These are phyloP conservation scores for Perkinsus olseni DNA, from an alignment of 169 alveolate species.

Conservation along the genomic window DNA sequence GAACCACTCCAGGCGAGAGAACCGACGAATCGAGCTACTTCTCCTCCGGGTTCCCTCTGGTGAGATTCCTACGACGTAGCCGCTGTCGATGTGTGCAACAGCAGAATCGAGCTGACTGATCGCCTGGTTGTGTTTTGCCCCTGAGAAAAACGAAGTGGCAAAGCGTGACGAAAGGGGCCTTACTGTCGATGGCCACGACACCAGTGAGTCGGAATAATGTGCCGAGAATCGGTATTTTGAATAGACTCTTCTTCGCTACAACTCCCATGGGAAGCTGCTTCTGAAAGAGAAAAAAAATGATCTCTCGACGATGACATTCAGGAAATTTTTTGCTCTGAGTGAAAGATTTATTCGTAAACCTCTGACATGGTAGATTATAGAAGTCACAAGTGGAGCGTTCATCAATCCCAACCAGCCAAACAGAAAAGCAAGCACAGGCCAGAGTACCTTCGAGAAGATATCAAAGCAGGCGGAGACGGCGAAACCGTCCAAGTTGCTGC, in stretches of 20 bases:
- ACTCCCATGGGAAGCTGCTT: not conserved
- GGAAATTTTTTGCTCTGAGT: too few species aligned
- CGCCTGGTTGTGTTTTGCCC: not conserved
- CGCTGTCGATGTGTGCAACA: not conserved
- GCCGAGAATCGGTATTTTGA: not conserved
- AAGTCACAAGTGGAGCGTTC: too few species aligned
- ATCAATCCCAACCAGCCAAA: too few species aligned
- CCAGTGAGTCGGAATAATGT: not conserved
- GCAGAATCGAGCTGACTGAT: not conserved
- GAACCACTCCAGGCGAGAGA: too few species aligned
- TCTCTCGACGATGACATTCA: not conserved
- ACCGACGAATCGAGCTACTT: too few species aligned
- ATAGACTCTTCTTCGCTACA: not conserved
- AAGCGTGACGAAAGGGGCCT: not conserved
- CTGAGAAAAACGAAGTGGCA: not conserved
- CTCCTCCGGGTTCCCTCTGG: not conserved
- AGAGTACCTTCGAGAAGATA: not conserved
- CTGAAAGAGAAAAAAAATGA: not conserved
- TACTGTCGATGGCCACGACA: not conserved
- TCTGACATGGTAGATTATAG: too few species aligned
- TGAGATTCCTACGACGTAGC: not conserved
- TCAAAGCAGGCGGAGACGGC: not conserved
- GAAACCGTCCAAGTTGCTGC: not conserved
- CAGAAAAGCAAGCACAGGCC: too few species aligned
- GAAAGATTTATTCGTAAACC: too few species aligned